These are phyloP conservation scores for Stephanocyclus meneghinianus DNA, from an alignment of 352 stramenopile species.

Conservation along the genomic window DNA sequence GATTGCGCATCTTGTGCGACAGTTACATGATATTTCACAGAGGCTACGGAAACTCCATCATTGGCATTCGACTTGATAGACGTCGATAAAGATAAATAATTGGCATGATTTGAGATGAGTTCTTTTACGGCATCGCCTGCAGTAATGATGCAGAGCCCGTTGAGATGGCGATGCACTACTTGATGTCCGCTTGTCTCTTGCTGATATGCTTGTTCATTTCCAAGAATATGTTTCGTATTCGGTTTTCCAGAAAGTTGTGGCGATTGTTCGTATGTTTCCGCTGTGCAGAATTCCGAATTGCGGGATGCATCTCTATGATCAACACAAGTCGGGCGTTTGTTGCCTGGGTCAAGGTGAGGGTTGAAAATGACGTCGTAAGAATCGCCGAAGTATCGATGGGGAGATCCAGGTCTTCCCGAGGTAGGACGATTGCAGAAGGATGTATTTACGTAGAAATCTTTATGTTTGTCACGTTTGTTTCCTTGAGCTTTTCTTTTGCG, in stretches of 20 bases:
- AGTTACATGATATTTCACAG: constrained; percentile 52
- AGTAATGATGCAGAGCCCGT: constrained; percentile 71
- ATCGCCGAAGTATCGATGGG: constrained; percentile 64
- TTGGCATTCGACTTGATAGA: not conserved
- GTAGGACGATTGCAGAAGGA: constrained; percentile 32
- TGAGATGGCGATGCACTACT: constrained; percentile 71
- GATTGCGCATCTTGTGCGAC: constrained; percentile 39
- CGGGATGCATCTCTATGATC: not conserved
- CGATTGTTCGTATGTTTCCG: not conserved
- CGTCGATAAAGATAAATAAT: not conserved
- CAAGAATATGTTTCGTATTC: not conserved
- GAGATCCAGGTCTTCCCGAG: constrained; percentile 52
- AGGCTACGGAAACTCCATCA: not conserved
- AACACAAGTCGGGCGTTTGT: not conserved
- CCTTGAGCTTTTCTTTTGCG: not conserved
- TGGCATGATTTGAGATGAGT: not conserved
- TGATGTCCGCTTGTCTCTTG: constrained; percentile 21
- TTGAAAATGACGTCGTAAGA: constrained; percentile 49
- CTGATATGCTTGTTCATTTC: not conserved
- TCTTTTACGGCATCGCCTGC: constrained; percentile 43
- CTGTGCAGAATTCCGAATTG: too few species aligned
- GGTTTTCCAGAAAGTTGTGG: not conserved
- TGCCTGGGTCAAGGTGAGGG: too few species aligned
- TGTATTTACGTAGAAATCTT: constrained; percentile 1
- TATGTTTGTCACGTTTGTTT: not conserved